Conservation (phyloP, 2,329 filamentous ascomycete species). For the Cyanodermella asteris region DNA sequence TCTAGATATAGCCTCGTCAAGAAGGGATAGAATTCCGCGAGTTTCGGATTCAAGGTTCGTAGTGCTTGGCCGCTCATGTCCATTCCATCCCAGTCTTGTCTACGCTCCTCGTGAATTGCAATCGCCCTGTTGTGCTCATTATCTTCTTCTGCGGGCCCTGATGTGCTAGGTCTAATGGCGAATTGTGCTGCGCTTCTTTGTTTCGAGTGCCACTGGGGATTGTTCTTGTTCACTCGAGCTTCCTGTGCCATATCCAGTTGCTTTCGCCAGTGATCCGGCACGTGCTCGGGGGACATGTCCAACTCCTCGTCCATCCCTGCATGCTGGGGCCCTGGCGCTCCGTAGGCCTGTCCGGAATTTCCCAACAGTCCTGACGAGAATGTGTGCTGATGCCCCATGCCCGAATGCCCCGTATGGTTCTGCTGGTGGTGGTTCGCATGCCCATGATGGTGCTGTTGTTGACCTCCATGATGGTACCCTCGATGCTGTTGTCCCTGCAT, state of each 20-base stretch:
- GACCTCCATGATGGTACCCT: constrained; percentile 20
- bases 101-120: constrained; percentile 30
- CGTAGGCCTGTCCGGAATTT: constrained; percentile 34
- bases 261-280: constrained; percentile 61
- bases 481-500: no score
- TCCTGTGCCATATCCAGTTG: constrained; percentile 66
- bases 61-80: constrained; percentile 94
- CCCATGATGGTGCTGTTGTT: constrained; percentile 15
- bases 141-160: constrained; percentile 20
- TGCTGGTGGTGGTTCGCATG: constrained; percentile 14
- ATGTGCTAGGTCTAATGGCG: no score
- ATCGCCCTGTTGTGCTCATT: constrained; percentile 44
- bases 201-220: constrained; percentile 52
- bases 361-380: constrained; percentile 25
- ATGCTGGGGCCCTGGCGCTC: constrained; percentile 32
- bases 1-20: constrained; percentile 81
- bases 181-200: constrained; percentile 28
- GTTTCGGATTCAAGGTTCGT: constrained; percentile 51
- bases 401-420: constrained; percentile 8
- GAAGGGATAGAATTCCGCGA: constrained; percentile 70
- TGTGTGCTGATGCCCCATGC: constrained; percentile 26
- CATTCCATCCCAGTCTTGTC: constrained; percentile 78
- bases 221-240: constrained; percentile 44
- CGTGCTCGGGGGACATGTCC: no score
- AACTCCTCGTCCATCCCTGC: constrained; percentile 33